Base-by-base conservation (phyloP, 2,329 filamentous ascomycete genomes). In the Paraconiothyrium brasiliense region DNA sequence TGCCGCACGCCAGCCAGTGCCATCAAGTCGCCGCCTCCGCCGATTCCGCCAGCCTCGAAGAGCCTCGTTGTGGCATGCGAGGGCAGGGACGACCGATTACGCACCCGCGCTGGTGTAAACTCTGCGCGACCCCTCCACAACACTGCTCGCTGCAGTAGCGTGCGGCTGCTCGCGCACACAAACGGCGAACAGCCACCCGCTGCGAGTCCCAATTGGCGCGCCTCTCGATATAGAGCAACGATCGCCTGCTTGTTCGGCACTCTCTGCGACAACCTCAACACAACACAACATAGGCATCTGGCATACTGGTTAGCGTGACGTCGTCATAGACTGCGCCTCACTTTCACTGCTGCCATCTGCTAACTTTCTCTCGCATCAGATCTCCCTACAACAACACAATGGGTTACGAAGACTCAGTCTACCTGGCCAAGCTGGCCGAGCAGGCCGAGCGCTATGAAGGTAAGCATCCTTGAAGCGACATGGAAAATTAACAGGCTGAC, bases 401-500 rank as follows among this genome's bases (percentile, higher is more conserved):
- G 94, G 93, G 92, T 89, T 93, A 97, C 88, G 94, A 98, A 89
- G 94, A 98, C 86, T 94, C 94, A 79, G 95, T 99, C 80, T 98
- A 98, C 85, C 91, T 98, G 83, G 95, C 95, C 85, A 98, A 98
- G 93, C 92, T 99, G 84, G 95, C 95, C 82, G 95, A 99, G 91
- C 95, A 99, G 90, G 95, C 95, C 84, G 95, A 99, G 90, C 94
- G 95, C 83, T 99, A 99, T 85, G 95, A 99, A 88, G 95, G 95
- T 98, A 78, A 75, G 79, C 57, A 54, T 62, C 35, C 60, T 32
- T 41, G 35, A 24, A 59, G 54, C 54, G n/a, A 39, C 57, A 52
- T 39, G 51, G 52, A 48, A 59, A 39, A 27, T 32, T 14, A 59
- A 30, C 56, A 46, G 54, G 57, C 70, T 76, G 63, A 76, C 59